Conservation (phyloP, 179 eudicot species). For the Beta corolliflora region DNA sequence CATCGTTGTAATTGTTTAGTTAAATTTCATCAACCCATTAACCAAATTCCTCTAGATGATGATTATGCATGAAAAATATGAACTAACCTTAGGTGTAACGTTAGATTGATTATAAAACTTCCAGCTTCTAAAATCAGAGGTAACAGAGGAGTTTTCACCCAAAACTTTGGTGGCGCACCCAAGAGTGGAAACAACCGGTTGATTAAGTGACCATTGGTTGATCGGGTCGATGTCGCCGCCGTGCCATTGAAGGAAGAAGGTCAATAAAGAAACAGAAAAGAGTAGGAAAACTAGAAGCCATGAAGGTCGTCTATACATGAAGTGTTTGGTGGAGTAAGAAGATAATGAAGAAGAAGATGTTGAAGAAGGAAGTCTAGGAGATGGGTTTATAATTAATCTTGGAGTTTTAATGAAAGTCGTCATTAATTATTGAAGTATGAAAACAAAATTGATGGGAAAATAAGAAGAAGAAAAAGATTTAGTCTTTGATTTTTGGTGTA, state of each 20-base stretch:
- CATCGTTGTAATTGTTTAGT: no score
- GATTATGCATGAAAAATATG: not conserved
- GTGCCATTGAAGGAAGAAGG: slow-evolving; percentile 47
- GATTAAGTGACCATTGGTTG: not conserved
- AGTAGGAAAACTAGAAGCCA: slow-evolving; percentile 29
- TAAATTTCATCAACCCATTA: no score
- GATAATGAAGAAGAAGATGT: slow-evolving; percentile 8
- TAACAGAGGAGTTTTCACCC: slow-evolving; percentile 33
- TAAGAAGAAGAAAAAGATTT: no score
- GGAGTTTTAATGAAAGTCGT: not conserved
- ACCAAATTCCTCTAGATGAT: no score
- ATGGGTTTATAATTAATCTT: not conserved
- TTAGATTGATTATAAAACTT: slow-evolving; percentile 40
- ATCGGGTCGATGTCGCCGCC: slow-evolving; percentile 31
- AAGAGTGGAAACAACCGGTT: not conserved
- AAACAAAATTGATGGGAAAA: not conserved
- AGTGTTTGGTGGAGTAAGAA: slow-evolving; percentile 17
- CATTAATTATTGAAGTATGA: not conserved
- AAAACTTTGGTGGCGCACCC: slow-evolving; percentile 25
- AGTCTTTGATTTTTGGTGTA: not conserved
- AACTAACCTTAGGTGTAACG: slow-evolving; percentile 53
- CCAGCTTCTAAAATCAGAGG: slow-evolving; percentile 55
- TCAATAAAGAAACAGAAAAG: slow-evolving; percentile 22
- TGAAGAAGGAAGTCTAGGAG: not conserved
- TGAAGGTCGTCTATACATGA: slow-evolving; percentile 5